Evolutionary conservation across 129 eudicot species (phyloP), one percentile per base, ranked within the genome.

Genomic region (Flaveria bidentis): DNA sequence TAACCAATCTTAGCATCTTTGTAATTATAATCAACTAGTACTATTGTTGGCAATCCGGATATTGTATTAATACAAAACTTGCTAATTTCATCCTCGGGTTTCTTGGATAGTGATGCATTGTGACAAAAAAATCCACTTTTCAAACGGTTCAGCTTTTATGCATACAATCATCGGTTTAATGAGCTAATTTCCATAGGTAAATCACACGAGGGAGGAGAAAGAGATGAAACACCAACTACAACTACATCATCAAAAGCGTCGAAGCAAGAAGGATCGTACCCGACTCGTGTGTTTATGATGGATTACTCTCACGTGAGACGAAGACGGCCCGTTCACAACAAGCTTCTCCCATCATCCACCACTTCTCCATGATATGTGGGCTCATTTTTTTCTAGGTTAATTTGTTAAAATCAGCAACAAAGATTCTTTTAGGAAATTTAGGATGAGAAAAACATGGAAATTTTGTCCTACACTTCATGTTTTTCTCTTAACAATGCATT

Each of bases 291-390:
- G 57, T 77, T 67, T 55, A 69, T 58, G 3, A 77, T 11, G 68
- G 81, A 77, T 77, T 77, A 77, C 67, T 3, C 75, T 42, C 22
- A 15, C 20, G 68, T 68, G 20, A 67, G 57, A 55, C 68, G 14
- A 77, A 13, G 81, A 67, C 17, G 58, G n/a, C 60, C 81, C 6
- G 81, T 77, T 46, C 81, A 77, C 67, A 77, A 77, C 75, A 77
- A 55, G 68, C 42, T 17, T 20, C 33, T 66, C 67, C 81, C 81
- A 23, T 10, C 75, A 67, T 20, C 67, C 50, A 51, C 33, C 46
- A 53, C 66, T 39, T 14, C 74, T 67, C 81, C 81, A 41, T 77
- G 66, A 77, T 13, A 14, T 33, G 47, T 55, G 47, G 36, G 6
- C n/a, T 16, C 6, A 14, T 20, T 22, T 17, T 58, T 69, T 69